Percentiles rank a stretch among this genome's conserved stretches.
phyloP scores from a whole-genome alignment of 2,329 filamentous ascomycete species.

The Monosporascus sp. region DNA sequence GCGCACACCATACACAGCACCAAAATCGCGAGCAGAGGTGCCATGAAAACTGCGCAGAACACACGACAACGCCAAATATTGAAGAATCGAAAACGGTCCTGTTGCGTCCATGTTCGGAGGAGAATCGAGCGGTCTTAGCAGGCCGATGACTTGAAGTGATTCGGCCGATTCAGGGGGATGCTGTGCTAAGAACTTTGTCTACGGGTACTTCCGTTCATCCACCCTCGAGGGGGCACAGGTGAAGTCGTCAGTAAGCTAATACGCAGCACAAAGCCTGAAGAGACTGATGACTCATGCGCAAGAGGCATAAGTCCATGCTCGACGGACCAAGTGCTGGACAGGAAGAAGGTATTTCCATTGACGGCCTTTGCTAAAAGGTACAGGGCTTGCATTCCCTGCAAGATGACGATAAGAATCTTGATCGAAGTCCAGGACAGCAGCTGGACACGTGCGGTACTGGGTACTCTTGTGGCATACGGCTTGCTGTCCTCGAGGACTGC shows the following conservation, averaged over 20 bases:
- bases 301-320: conserved; percentile 7
- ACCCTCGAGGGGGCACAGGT: neutral
- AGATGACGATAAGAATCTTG: conserved; percentile 11
- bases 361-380: neutral
- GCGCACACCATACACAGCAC: neutral
- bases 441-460: conserved; percentile 1
- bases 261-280: conserved; percentile 10
- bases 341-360: no score
- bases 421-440: conserved; percentile 7
- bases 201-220: no score
- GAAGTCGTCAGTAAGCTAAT: conserved; percentile 16
- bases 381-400: conserved; percentile 4
- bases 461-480: conserved; percentile 3
- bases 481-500: conserved; percentile 8
- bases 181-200: no score
- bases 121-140: no score
- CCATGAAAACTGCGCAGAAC: neutral
- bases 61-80: conserved; percentile 2
- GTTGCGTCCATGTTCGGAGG: no score
- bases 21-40: neutral
- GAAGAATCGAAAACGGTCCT: neutral
- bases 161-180: no score
- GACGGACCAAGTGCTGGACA: neutral
- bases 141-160: no score
- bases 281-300: conserved; percentile 12